Base-by-base conservation (phyloP, 2,329 filamentous ascomycete genomes). In the Daldinia sp. region DNA sequence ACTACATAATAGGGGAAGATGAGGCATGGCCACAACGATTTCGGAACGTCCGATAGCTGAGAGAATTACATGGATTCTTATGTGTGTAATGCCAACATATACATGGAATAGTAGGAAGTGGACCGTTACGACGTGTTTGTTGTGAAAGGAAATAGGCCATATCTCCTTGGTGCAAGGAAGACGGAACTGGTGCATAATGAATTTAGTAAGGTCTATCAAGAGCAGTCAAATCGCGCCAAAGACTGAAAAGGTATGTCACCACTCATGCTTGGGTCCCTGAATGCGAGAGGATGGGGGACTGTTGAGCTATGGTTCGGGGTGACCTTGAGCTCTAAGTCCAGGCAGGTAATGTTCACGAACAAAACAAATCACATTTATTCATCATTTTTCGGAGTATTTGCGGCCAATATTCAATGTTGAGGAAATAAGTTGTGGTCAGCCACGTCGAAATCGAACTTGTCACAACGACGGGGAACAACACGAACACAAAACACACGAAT, bases 401-500 rank as follows among this genome's bases (percentile, higher is more conserved):
- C 61, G 64, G 64, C 32, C 64, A 67, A 64, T 67, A 64, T 64
- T 62, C 41, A 37, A 21, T 23, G 25, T 7, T 30, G 55, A 58
- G 61, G 43, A 61, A 61, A 51, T 32, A 58, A 41, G 19, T 27
- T 29, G 30, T 50, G 23, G 47, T 58, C 43, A 58, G 54, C 57
- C 37, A 52, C 30, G 13, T 48, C 32, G 15, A 45, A 37, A 39
- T 58, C 45, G 17, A 67, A 57, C 27, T 30, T 48, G 35, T 57
- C 64, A 58, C 53, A 25, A 35, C 59, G 25, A 59, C 19, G 23
- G 43, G 25, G 21, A 45, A 37, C 27, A 54, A 57, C 35, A 48
- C 17, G 43, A 43, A 50, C 23, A 11, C 19, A 21, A 27, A 17
- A 29, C 47, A 32, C 35, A 27, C n/a, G n/a, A 60, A 55, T 21